Evolutionary conservation across 2,329 filamentous ascomycete genomes (phyloP), one percentile per base, ranked within the genome.

Genomic region (Verticillium nubilum): DNA sequence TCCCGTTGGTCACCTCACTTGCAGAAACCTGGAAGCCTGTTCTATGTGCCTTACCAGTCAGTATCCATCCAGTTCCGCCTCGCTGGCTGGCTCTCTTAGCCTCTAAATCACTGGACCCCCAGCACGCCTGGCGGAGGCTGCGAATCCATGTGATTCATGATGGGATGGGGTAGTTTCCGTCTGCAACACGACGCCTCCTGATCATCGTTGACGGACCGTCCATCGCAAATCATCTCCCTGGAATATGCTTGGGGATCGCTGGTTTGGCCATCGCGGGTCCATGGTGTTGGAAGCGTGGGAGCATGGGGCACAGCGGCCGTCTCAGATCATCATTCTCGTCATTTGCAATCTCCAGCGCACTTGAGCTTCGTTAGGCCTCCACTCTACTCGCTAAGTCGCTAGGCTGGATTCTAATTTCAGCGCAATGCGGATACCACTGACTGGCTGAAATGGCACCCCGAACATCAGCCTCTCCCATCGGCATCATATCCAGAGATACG

Each of bases 321-420:
- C 54, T 56, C 54, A 56, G 54, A 56, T 42, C 29, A 13, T 17
- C 31, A 56, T 56, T 31, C 54, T 56, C 54, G 54, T 50, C 42
- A 50, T 50, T 50, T 50, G 42, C 42, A 50, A 50, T 50, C 42
- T 50, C 42, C 42, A 50, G 42, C 42, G 19, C 7, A 50, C 42
- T 50, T 2, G 19, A n/a, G n/a, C 7, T 19, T 19, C 17, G 17
- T 23, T 19, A 19, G 10, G 42, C 42, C 42, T 50, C 42, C 42
- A 50, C 42, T 50, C n/a, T 19, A 23, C 42, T 50, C 42, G 7
- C 29, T 31, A 31, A 31, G 19, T 50, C 42, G 42, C 42, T 50
- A 50, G 42, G 7, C 42, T 12, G n/a, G 42, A 19, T 50, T n/a
- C 42, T 50, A 50, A 50, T 50, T 50, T 50, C 42, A 50, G 42